Percentiles rank a stretch among this genome's conserved stretches.
phyloP scores from a whole-genome alignment of 2,329 filamentous ascomycete genomes.

The Pestalotiopsis sp. region DNA sequence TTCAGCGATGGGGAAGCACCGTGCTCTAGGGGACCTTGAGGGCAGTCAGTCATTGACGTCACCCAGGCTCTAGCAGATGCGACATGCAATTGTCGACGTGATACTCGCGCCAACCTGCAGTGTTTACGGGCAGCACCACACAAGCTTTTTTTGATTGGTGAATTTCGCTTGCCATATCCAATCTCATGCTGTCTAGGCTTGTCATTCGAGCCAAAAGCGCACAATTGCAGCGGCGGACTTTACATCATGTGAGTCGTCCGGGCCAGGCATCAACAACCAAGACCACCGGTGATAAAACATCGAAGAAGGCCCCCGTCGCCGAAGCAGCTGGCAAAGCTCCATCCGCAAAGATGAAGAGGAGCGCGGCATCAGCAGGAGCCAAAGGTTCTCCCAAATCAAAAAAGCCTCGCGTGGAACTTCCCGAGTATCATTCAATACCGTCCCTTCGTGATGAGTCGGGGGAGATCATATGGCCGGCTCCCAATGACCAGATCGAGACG shows the following conservation, averaged over 20 bases:
- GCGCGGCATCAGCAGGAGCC: slow-evolving; percentile 17
- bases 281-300: background rate
- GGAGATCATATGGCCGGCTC: slow-evolving; percentile 62
- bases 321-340: background rate
- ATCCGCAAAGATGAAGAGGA: slow-evolving; percentile 26
- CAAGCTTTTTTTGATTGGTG: slow-evolving; percentile 23
- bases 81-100: background rate
- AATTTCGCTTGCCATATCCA: background rate
- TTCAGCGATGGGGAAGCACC: background rate
- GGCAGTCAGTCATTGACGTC: slow-evolving; percentile 20
- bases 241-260: background rate
- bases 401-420: slow-evolving; percentile 30
- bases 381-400: slow-evolving; percentile 24
- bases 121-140: background rate
- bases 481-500: slow-evolving; percentile 51
- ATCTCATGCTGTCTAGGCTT: background rate
- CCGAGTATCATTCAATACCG: slow-evolving; percentile 46
- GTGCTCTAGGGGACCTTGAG: background rate
- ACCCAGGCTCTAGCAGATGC: slow-evolving; percentile 9
- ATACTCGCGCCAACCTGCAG: background rate
- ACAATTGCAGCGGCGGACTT: background rate
- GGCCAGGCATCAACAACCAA: background rate
- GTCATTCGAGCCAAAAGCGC: background rate
- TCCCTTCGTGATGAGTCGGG: slow-evolving; percentile 44
- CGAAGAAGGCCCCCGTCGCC: background rate